phyloP scores from a whole-genome alignment of 352 stramenopile species.

The Phytophthora lateralis region DNA sequence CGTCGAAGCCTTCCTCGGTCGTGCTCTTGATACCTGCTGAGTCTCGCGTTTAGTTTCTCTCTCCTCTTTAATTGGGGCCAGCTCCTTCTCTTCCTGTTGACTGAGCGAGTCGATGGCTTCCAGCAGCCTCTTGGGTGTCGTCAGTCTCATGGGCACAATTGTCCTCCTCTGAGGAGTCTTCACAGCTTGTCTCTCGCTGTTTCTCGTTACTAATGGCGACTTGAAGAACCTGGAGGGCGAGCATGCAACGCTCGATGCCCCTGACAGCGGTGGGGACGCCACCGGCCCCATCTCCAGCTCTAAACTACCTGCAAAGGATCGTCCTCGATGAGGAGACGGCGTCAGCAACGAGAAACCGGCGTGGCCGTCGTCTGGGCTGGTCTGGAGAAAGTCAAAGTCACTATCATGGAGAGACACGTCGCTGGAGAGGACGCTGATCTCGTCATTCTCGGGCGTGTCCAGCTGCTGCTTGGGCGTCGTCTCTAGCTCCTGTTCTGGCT shows the following conservation, averaged over 20 bases:
- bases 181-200: neutral
- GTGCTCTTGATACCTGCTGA: neutral
- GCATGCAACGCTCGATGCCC: constrained; percentile 30
- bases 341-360: constrained; percentile 58
- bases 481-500: constrained; percentile 26
- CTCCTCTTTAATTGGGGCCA: constrained; percentile 9
- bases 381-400: constrained; percentile 62
- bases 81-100: constrained; percentile 24
- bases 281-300: constrained; percentile 14
- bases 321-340: constrained; percentile 42
- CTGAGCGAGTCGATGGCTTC: constrained; percentile 27
- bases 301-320: constrained; percentile 5
- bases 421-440: constrained; percentile 63
- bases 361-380: constrained; percentile 5
- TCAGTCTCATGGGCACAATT: constrained; percentile 16
- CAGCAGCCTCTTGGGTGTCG: constrained; percentile 17
- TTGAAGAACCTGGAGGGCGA: constrained; percentile 83
- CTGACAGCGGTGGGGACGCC: constrained; percentile 32
- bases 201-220: constrained; percentile 47
- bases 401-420: constrained; percentile 49
- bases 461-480: constrained; percentile 12
- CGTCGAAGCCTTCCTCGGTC: constrained; percentile 10
- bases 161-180: constrained; percentile 23
- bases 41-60: constrained; percentile 1
- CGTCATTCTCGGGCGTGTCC: constrained; percentile 32